Evolutionary conservation across 306 rosid species (phyloP).

Genomic region (Lablab purpureus): DNA sequence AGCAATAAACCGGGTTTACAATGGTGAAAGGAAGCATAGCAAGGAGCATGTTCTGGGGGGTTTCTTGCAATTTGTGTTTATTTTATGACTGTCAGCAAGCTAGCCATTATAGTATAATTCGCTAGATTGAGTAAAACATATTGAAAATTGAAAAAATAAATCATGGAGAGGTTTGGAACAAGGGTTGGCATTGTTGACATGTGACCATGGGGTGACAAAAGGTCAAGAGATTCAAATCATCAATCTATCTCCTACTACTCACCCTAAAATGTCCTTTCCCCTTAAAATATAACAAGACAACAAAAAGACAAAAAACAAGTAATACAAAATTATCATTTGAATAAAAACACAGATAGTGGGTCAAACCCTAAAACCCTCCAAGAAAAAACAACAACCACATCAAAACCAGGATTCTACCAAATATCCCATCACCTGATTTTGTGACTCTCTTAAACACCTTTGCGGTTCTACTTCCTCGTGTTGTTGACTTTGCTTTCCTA

Average conservation of each 20-base stretch:
- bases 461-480: neutral
- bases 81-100: too few relatives aligned
- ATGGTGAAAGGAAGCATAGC: neutral
- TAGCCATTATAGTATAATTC: neutral
- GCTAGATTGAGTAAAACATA: neutral
- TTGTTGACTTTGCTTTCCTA: slow-evolving; percentile 11
- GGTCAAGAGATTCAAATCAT: neutral
- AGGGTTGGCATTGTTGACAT: neutral
- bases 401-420: neutral
- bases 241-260: neutral
- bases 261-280: neutral
- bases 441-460: neutral
- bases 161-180: neutral
- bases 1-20: neutral
- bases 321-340: neutral
- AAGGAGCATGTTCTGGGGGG: neutral
- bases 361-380: neutral
- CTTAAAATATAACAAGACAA: neutral
- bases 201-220: neutral
- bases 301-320: neutral
- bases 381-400: neutral
- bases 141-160: neutral
- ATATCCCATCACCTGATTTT: slow-evolving; percentile 39
- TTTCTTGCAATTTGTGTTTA: too few relatives aligned
- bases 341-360: neutral